Evolutionary conservation across 805 yeast species (phyloP), one percentile per base, ranked within the genome.

Genomic region (Starmera pachycereana): DNA sequence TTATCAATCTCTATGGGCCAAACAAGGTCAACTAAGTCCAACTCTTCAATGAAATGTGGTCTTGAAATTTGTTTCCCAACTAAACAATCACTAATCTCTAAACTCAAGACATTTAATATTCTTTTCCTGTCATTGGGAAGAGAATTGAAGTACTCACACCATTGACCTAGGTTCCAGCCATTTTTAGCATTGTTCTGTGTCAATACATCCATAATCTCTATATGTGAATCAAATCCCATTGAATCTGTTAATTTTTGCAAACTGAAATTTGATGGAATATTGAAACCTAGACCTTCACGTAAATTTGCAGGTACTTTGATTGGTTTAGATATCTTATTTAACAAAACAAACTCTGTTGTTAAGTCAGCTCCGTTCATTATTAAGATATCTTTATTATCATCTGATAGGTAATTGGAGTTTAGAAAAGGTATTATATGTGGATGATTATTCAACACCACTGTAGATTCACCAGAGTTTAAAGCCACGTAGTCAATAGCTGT

Each of bases 201-300:
- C 18, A 82, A 66, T 4, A 86, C 95, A 56, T 88, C 96, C 90
- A 88, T 85, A 2, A 88, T 95, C 40, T 85, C 94, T 2, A 88
- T 71, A 1, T 70, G 71, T 4, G 62, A 61, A 32, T 78, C 81
- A 5, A 61, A 71, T 0, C 95, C 96, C 25, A 86, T 69, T 11
- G 66, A 53, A 6, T 70, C 69, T 0, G 81, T 64, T 0, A 85
- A 69, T 43, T 74, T 63, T 35, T 71, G 66, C 6, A 85, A 77
- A 8, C 76, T 69, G 32, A 84, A 62, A 4, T 58, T 50, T 7
- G 53, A 50, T 0, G 95, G 94, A n/a, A 78, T 57, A n/a, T 43
- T 30, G 68, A 79, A 60, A 0, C 74, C 82, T 4, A 68, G 57
- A 0, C 51, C 57, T 2, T 50, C 53, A 11, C 51, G 48, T 33